Conservation (phyloP, 768 basidiomycete genomes). For the Pleurotus platypus region DNA sequence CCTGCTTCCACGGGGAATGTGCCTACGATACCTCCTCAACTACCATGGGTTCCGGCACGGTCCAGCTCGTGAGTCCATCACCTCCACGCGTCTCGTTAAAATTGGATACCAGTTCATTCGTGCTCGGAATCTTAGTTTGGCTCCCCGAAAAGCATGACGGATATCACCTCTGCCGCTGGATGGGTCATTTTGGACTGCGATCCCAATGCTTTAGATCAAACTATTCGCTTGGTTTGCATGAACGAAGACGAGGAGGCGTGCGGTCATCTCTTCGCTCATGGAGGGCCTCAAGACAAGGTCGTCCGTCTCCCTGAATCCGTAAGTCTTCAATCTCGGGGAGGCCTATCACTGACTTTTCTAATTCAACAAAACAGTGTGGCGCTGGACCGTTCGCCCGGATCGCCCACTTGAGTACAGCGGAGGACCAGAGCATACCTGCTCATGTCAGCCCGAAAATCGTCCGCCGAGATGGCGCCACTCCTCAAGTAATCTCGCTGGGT, state of each 20-base stretch:
- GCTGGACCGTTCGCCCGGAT: neutral
- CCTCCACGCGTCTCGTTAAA: neutral
- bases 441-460: neutral
- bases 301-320: slow-evolving; percentile 2
- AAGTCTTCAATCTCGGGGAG: neutral
- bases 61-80: neutral
- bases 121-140: neutral
- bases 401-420: neutral
- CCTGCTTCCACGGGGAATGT: slow-evolving; percentile 1
- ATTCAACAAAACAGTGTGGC: neutral
- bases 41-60: neutral
- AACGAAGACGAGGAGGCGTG: neutral
- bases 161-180: neutral
- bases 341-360: neutral
- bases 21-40: neutral
- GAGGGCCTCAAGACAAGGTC: neutral
- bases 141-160: neutral
- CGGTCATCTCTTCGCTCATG: neutral
- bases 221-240: neutral
- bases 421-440: neutral
- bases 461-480: neutral
- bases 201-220: neutral
- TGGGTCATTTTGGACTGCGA: slow-evolving; percentile 4
- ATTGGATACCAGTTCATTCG: no score
- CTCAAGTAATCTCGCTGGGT: neutral